Base-by-base conservation (phyloP, 2,329 filamentous ascomycete species). In the Sphaceloma murrayae region DNA sequence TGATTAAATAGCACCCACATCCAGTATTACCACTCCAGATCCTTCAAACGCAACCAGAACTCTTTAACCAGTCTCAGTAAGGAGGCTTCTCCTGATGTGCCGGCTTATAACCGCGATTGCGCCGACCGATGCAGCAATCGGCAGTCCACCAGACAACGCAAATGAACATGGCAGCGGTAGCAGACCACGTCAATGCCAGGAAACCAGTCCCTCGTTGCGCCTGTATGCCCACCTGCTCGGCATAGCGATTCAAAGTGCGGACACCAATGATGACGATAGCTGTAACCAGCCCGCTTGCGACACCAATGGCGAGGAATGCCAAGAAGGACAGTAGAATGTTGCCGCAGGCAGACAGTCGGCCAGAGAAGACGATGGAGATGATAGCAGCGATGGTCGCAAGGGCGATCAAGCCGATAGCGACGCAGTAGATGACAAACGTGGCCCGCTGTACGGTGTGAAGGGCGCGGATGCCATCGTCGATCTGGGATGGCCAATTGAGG, bases 281-380 rank as follows among this genome's bases (percentile, higher is more conserved):
- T 0, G 75, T 82, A 18, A 78, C 75, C 17, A 88, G 80, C 53
- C 85, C 85, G 14, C 82, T 88, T 36, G 82, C 78, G 43, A 80
- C 78, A 3, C 82, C 82, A 54, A 82, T 71, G 9, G 77, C 63
- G 5, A 76, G 30, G 49, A 77, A 74, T 0, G 70, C 68, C n/a
- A 76, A 53, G 31, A 65, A 54, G 13, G 70, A 60, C 6, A 77
- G 53, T 5, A 67, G 52, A 36, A 73, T 62, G 53, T 77, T 76
- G 34, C 70, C 51, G 14, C 69, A 60, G 2, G 70, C 67, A n/a
- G 67, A 61, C 14, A 73, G 52, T 1, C 66, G 56, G 1, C 67
- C 69, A 1, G 61, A 56, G 9, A 61, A 49, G 50, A 76, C 64
- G 43, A 75, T 48, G 2, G 66, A 65, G 24, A 65, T 49, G 2